Evolutionary conservation across 371 early-diverging fungal species (phyloP).

Genomic region (Zancudomyces culisetae): DNA sequence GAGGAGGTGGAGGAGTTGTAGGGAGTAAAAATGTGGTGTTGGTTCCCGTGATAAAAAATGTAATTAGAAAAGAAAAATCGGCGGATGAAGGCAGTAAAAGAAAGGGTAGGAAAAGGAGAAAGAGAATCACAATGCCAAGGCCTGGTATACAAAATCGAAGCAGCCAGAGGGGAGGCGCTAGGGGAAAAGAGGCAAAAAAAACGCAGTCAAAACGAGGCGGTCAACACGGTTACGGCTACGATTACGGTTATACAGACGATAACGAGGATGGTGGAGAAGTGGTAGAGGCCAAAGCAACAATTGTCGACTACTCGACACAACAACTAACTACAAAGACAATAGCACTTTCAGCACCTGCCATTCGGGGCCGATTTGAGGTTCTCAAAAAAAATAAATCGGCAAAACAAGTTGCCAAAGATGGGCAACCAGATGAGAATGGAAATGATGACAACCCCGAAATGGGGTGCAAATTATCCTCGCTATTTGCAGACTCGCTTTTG

Average conservation of each 20-base stretch:
- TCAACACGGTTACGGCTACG: neutral
- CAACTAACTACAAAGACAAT: neutral
- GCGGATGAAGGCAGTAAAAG: neutral
- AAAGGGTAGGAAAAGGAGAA: neutral
- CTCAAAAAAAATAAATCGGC: neutral
- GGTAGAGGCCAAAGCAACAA: neutral
- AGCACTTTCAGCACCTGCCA: slow-evolving; percentile 1
- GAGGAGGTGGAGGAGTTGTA: too few relatives aligned
- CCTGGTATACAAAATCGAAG: neutral
- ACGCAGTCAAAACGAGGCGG: neutral
- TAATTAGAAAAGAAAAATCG: neutral
- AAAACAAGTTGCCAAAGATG: neutral
- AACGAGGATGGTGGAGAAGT: neutral
- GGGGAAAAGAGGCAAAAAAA: neutral
- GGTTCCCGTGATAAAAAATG: slow-evolving; percentile 12
- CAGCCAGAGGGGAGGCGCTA: neutral
- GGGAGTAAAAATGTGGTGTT: slow-evolving; percentile 14
- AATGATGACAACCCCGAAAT: neutral
- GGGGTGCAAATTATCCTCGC: neutral
- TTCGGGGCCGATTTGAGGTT: neutral
- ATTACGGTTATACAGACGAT: neutral
- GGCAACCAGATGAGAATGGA: neutral
- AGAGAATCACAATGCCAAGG: neutral
- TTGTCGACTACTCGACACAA: neutral
- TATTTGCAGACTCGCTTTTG: slow-evolving; percentile 1